phyloP scores from a whole-genome alignment of 768 basidiomycete genomes.

The Suillus sp. region DNA sequence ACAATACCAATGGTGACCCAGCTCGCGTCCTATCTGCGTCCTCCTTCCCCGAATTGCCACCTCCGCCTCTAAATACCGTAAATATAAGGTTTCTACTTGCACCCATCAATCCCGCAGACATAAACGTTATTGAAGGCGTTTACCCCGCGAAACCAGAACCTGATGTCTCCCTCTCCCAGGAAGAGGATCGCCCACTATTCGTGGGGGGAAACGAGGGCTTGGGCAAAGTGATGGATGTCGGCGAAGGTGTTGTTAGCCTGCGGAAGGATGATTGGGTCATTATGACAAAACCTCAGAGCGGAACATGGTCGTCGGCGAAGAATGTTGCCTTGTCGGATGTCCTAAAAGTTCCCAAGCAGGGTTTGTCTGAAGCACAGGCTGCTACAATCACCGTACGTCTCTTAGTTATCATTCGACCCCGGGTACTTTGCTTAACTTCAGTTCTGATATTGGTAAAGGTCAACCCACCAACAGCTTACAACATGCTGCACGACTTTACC shows the following conservation, averaged over 20 bases:
- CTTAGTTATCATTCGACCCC: not conserved
- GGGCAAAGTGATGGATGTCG: constrained; percentile 64
- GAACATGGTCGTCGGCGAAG: constrained; percentile 69
- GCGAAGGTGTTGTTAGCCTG: constrained; percentile 51
- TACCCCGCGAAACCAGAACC: constrained; percentile 66
- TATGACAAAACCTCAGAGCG: constrained; percentile 65
- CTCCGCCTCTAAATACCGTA: constrained; percentile 56
- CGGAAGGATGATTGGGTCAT: constrained; percentile 72
- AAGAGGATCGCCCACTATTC: constrained; percentile 43
- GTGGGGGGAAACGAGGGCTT: constrained; percentile 81
- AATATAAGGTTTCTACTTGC: constrained; percentile 71
- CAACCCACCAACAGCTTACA: constrained; percentile 83
- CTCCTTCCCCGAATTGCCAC: constrained; percentile 52
- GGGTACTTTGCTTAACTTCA: not conserved
- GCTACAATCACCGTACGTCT: constrained; percentile 70
- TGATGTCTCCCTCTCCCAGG: constrained; percentile 36
- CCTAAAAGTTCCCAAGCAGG: constrained; percentile 54
- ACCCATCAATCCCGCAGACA: constrained; percentile 81
- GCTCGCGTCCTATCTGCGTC: constrained; percentile 55
- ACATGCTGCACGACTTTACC: constrained; percentile 76
- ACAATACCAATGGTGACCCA: constrained; percentile 62
- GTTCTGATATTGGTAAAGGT: constrained; percentile 44
- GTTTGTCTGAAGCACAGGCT: constrained; percentile 61
- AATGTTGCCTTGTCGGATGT: constrained; percentile 60
- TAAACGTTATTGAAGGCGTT: constrained; percentile 82